These are phyloP conservation scores for Cornus kousa DNA, from an alignment of 148 eudicot species.

Conservation along the genomic window DNA sequence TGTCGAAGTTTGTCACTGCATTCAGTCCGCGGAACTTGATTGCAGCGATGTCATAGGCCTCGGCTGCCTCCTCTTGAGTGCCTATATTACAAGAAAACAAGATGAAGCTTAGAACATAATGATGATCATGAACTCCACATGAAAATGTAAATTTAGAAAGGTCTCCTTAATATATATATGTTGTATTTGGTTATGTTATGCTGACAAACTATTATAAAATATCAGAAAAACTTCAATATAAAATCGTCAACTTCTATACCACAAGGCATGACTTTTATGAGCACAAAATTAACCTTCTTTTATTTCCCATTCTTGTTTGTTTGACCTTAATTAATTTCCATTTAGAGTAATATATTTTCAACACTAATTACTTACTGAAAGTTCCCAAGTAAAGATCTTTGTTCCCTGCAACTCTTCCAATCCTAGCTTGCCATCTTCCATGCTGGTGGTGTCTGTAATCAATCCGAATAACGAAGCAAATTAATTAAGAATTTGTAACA, in stretches of 20 bases:
- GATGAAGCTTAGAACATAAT: not conserved
- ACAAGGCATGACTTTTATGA: too few species aligned
- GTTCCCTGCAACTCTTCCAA: slow-evolving; percentile 98
- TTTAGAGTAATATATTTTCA: too few species aligned
- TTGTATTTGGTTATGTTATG: too few species aligned
- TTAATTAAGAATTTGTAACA: not conserved
- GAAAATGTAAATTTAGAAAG: too few species aligned
- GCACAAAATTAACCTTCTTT: too few species aligned
- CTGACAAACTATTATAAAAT: too few species aligned
- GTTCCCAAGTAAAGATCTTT: slow-evolving; percentile 97
- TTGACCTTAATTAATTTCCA: too few species aligned
- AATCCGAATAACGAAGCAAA: not conserved
- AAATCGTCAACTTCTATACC: too few species aligned
- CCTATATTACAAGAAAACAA: slow-evolving; percentile 27
- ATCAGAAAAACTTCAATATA: too few species aligned
- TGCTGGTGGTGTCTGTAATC: slow-evolving; percentile 85
- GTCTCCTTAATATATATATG: too few species aligned
- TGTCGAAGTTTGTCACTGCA: slow-evolving; percentile 95
- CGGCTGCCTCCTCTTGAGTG: slow-evolving; percentile 98
- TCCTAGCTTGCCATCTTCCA: slow-evolving; percentile 99
- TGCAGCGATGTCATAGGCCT: slow-evolving; percentile 96
- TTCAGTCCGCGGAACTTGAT: slow-evolving; percentile 87
- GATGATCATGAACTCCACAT: too few species aligned
- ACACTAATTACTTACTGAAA: slow-evolving; percentile 59
- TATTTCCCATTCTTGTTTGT: too few species aligned